phyloP scores from a whole-genome alignment of 2,329 filamentous ascomycete genomes.

The Rutstroemia sydowiana region DNA sequence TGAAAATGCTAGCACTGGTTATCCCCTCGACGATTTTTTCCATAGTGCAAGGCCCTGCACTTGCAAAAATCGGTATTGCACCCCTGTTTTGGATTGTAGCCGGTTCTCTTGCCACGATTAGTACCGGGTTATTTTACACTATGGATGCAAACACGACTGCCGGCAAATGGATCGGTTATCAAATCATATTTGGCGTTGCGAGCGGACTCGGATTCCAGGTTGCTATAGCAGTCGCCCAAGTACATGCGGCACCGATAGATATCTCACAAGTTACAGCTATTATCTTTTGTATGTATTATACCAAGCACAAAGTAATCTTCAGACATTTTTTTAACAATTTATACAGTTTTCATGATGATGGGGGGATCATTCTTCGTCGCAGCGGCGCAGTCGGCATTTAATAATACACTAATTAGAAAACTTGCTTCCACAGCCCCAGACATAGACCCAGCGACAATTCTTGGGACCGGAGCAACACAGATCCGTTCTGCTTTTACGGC shows the following conservation, averaged over 20 bases:
- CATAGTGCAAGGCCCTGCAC: neutral
- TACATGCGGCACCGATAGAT: constrained; percentile 26
- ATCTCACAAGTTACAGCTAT: constrained; percentile 4
- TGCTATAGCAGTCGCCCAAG: constrained; percentile 39
- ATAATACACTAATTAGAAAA: constrained; percentile 37
- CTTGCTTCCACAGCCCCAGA: constrained; percentile 33
- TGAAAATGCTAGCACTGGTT: constrained; percentile 32
- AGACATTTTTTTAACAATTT: neutral
- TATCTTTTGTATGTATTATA: constrained; percentile 1
- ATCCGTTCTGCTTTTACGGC: constrained; percentile 39
- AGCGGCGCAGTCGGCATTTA: constrained; percentile 20
- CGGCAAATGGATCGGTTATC: constrained; percentile 17
- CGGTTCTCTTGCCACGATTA: constrained; percentile 26
- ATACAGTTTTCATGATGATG: constrained; percentile 29
- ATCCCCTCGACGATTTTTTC: neutral
- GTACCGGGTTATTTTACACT: constrained; percentile 29
- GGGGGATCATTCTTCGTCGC: constrained; percentile 21
- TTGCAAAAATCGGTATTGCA: neutral
- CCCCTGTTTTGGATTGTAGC: neutral
- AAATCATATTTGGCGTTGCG: constrained; percentile 14
- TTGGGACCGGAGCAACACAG: constrained; percentile 33
- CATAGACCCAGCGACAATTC: constrained; percentile 30
- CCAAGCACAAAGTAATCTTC: neutral
- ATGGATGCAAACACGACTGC: constrained; percentile 16
- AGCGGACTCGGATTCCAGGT: constrained; percentile 10